Evolutionary conservation across 2,329 filamentous ascomycete genomes (phyloP), one percentile per base, ranked within the genome.

Genomic region (Colletotrichum zoysiae): DNA sequence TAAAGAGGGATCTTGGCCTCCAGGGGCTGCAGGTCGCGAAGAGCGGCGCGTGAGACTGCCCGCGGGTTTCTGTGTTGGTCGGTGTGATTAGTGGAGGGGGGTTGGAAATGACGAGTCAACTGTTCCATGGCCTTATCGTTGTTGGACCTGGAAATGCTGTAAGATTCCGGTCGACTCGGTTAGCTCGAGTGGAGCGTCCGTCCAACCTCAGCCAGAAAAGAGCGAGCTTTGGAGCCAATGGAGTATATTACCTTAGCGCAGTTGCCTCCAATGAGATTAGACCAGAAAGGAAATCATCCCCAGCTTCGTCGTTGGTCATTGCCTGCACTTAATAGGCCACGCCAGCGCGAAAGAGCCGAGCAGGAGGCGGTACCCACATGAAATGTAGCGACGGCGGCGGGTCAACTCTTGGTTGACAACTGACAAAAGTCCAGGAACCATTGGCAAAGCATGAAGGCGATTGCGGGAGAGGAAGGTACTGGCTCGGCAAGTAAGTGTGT

Each of bases 101-200:
- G 33, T 16, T 46, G 40, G 30, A 65, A 23, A 48, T 26, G 42
- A 35, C 42, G 40, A 55, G 18, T 58, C 55, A 23, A 38, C 16
- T 30, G 26, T 11, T 20, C 23, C 53, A 1, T 26, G 42, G 42
- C 53, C 42, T 20, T 20, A 26, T 26, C 33, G 63, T 23, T 30
- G 63, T 59, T 65, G 63, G 63, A 48, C 26, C 40, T 40, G 26
- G 8, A 35, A 26, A 66, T 44, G 44, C 33, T 38, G 51, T 51
- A 30, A 42, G 60, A 53, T n/a, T 53, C 30, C n/a, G 38, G 46
- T 51, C 33, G 30, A 38, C 46, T 30, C 20, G 60, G 46, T 63
- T 63, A 63, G 60, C 48, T 51, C 35, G 16, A n/a, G 63, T 58
- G 51, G 63, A 66, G 42, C 38, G 33, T 23, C 26, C 40, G 30